Evolutionary conservation across 495 filamentous ascomycete species (phyloP), one percentile per base, ranked within the genome.

Genomic region (Penicillium lividum): DNA sequence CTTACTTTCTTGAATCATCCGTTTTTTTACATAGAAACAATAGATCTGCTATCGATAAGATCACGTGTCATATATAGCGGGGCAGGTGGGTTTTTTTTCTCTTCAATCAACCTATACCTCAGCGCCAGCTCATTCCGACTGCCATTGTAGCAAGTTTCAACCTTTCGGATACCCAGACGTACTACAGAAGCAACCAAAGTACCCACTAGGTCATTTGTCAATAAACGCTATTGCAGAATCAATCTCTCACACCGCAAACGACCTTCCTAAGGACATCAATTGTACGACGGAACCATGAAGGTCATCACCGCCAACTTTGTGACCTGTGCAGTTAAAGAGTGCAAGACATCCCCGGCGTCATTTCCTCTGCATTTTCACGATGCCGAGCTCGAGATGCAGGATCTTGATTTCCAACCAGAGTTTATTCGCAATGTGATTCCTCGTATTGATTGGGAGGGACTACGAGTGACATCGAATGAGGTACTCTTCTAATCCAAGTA

Each of bases 221-320:
- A 16, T 16, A 16, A n/a, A 0, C 38, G 13, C 6, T 13, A 13
- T 13, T 40, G n/a, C 7, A 15, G 6, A 16, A 5, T 6, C 38
- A 40, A 40, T 40, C 38, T 40, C 15, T 16, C 6, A 13, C 38
- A 16, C 13, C 15, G 38, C 38, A 36, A 36, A 36, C 6, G 11
- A n/a, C 15, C 38, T 40, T 15, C 15, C 2, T 44, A 51, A n/a
- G 13, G 27, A 47, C 22, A 22, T n/a, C 2, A 15, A 33, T 25
- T 38, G 9, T 15, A 51, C 29, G 3, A 25, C 53, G 16, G 33
- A 46, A 66, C n/a, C n/a, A 97, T 99, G 94, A 99, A 98, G 74
- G 77, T 99, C 58, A 84, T 99, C 46, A 98, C 93, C 48, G 88
- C 93, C 63, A 98, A 98, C 75, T 99, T 98, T 73, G 81, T 99